phyloP scores from a whole-genome alignment of 768 basidiomycete species.

The Psilocybe sp. region DNA sequence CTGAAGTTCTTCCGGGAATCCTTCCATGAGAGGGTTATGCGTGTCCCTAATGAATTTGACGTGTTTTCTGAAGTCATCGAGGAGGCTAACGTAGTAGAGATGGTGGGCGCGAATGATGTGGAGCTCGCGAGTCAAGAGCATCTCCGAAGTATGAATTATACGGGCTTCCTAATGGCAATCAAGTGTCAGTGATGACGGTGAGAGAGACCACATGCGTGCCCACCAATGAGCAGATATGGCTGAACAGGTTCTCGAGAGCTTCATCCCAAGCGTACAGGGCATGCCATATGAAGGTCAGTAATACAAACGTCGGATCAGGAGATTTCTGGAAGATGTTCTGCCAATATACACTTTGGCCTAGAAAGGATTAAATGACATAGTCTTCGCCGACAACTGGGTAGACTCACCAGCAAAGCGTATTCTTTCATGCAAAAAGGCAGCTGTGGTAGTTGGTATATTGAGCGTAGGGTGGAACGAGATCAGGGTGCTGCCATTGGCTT shows the following conservation, averaged over 20 bases:
- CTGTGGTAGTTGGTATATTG: constrained; percentile 34
- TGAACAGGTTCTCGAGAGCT: constrained; percentile 49
- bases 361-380: background rate
- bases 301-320: constrained; percentile 52
- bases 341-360: constrained; percentile 47
- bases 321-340: constrained; percentile 36
- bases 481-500: constrained; percentile 37
- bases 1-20: constrained; percentile 15
- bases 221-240: constrained; percentile 47
- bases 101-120: constrained; percentile 56
- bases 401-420: constrained; percentile 41
- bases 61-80: constrained; percentile 51
- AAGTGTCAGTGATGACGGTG: background rate
- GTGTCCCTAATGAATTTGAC: constrained; percentile 47
- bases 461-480: constrained; percentile 43
- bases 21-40: constrained; percentile 47
- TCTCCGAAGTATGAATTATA: constrained; percentile 17
- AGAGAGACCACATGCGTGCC: constrained; percentile 6
- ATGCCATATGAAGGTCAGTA: constrained; percentile 56
- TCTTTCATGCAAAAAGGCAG: constrained; percentile 38
- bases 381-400: background rate
- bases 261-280: constrained; percentile 63
- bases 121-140: constrained; percentile 43
- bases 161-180: constrained; percentile 10
- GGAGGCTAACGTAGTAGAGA: constrained; percentile 50